These are phyloP conservation scores for Speleostelium caveatum DNA, from an alignment of 78 protist species.

Conservation along the genomic window DNA sequence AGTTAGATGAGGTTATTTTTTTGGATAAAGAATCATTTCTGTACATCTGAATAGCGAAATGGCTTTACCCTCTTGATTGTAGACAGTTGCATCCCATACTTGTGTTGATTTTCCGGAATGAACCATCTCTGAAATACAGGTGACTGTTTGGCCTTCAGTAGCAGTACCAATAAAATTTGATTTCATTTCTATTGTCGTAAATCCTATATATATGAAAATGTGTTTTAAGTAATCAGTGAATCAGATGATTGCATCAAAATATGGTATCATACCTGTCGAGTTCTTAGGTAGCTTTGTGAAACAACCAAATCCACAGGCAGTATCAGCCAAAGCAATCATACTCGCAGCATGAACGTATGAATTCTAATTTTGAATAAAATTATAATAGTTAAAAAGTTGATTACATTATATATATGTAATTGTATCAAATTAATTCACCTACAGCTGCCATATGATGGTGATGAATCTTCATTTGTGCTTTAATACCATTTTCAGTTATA, in stretches of 20 bases:
- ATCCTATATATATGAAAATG: slow-evolving; percentile 30
- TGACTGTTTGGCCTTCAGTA: slow-evolving; percentile 11
- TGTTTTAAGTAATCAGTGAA: slow-evolving; percentile 38
- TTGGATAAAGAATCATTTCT: slow-evolving; percentile 52
- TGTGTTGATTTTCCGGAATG: slow-evolving; percentile 52
- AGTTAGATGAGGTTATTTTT: too few species aligned
- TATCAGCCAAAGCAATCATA: slow-evolving; percentile 59
- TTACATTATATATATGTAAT: too few species aligned
- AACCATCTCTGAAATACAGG: slow-evolving; percentile 13
- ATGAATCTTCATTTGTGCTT: slow-evolving; percentile 6
- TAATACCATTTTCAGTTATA: neutral
- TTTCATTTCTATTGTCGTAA: slow-evolving; percentile 65
- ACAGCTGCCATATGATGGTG: slow-evolving; percentile 51
- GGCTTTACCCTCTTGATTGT: neutral
- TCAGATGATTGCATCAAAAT: slow-evolving; percentile 47
- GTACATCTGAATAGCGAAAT: slow-evolving; percentile 71
- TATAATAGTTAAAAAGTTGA: too few species aligned
- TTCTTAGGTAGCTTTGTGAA: slow-evolving; percentile 48
- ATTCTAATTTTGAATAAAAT: too few species aligned
- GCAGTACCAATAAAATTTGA: slow-evolving; percentile 53
- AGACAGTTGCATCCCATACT: slow-evolving; percentile 61
- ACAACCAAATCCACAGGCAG: slow-evolving; percentile 63
- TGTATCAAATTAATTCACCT: too few species aligned
- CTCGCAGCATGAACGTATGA: slow-evolving; percentile 69
- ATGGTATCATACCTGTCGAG: slow-evolving; percentile 17